phyloP scores from a whole-genome alignment of 306 rosid genomes.

The Lathyrus sativus region DNA sequence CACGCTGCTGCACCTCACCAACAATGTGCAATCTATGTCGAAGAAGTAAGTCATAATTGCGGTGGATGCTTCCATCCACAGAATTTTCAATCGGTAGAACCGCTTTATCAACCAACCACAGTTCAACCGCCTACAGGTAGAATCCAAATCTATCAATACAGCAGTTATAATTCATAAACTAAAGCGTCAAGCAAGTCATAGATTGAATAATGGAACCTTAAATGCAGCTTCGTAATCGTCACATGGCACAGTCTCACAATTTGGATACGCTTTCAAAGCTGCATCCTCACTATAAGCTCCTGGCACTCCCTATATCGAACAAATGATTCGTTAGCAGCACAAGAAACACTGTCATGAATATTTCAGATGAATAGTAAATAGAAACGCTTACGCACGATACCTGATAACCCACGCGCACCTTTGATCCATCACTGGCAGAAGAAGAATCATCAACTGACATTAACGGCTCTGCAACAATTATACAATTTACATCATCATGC shows the following conservation, averaged over 20 bases:
- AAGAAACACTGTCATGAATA: constrained; percentile 21
- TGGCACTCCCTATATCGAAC: constrained; percentile 64
- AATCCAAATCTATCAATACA: constrained; percentile 30
- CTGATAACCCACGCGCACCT: constrained; percentile 89
- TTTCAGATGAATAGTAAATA: constrained; percentile 30
- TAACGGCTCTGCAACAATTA: constrained; percentile 72
- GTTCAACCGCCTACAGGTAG: constrained; percentile 78
- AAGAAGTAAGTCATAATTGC: constrained; percentile 89
- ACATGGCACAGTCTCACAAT: constrained; percentile 87
- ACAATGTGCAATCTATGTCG: constrained; percentile 87
- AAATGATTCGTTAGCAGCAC: constrained; percentile 39
- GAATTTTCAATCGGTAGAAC: constrained; percentile 94
- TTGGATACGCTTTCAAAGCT: constrained; percentile 80
- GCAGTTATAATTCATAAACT: constrained; percentile 12
- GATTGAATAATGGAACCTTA: constrained; percentile 54
- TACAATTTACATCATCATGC: constrained; percentile 24
- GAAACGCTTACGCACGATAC: constrained; percentile 44
- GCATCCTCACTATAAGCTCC: constrained; percentile 93
- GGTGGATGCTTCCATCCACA: constrained; percentile 87
- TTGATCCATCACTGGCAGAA: constrained; percentile 56
- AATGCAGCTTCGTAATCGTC: constrained; percentile 84
- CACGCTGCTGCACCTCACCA: constrained; percentile 78
- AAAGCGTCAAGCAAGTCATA: constrained; percentile 21
- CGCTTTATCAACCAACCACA: constrained; percentile 88
- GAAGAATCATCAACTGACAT: constrained; percentile 51